Conservation (phyloP, 2,329 filamentous ascomycete genomes). For the Ascosphaera aggregata region DNA sequence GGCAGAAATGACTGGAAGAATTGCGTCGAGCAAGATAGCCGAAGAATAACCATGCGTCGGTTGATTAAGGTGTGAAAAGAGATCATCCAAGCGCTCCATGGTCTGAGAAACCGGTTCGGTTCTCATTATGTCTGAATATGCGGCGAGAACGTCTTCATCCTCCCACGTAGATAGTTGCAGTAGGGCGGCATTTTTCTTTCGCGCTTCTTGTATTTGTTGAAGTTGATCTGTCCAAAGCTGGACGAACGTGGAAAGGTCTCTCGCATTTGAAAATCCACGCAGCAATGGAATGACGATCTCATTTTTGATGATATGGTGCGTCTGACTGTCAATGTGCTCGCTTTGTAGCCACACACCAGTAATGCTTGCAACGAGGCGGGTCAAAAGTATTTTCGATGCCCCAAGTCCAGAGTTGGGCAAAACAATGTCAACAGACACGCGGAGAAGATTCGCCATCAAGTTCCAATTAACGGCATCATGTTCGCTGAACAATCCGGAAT, state of each 20-base stretch:
- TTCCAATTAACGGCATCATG: slow-evolving; percentile 17
- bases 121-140: slow-evolving; percentile 7
- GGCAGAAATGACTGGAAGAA: background rate
- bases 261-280: slow-evolving; percentile 17
- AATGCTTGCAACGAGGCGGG: slow-evolving; percentile 15
- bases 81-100: background rate
- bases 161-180: slow-evolving; percentile 19
- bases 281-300: slow-evolving; percentile 18
- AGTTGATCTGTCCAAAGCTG: slow-evolving; percentile 19
- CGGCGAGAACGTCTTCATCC: slow-evolving; percentile 19
- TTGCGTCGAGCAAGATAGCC: slow-evolving; percentile 1
- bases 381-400: slow-evolving; percentile 14
- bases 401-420: slow-evolving; percentile 20
- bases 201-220: slow-evolving; percentile 13
- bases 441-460: slow-evolving; percentile 18
- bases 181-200: slow-evolving; percentile 8
- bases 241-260: slow-evolving; percentile 18
- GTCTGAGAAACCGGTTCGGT: background rate
- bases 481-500: slow-evolving; percentile 14
- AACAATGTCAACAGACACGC: slow-evolving; percentile 20
- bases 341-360: slow-evolving; percentile 12
- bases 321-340: slow-evolving; percentile 4
- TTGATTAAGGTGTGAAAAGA: background rate
- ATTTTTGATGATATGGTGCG: slow-evolving; percentile 15
- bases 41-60: slow-evolving; percentile 4